A percentile compares a stretch with the other conserved stretches of the same genome.
Evolutionary conservation across 1,139 yeast species (phyloP).

Genomic region (Schizosaccharomyces versatilis): DNA sequence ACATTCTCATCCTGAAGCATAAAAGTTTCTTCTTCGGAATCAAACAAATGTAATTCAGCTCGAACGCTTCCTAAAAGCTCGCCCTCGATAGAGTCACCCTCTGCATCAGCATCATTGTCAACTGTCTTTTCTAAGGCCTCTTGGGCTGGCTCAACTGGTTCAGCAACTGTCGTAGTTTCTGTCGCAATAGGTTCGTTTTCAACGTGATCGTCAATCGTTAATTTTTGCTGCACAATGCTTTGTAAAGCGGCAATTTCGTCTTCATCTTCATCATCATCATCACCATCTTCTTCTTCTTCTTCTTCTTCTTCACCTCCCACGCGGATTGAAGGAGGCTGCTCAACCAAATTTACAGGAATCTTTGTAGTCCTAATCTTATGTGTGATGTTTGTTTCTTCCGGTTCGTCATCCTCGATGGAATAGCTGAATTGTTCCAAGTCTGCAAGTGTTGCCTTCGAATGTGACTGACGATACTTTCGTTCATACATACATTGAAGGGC

Average conservation of each 20-base stretch:
- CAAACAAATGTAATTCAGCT: slow-evolving; percentile 35
- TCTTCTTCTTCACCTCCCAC: too few relatives aligned
- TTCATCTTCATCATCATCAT: slow-evolving; percentile 3
- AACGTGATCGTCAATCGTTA: too few relatives aligned
- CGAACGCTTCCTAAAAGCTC: slow-evolving; percentile 12
- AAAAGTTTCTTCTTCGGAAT: slow-evolving; percentile 32
- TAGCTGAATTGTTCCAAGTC: slow-evolving; percentile 34
- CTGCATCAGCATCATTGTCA: slow-evolving; percentile 5
- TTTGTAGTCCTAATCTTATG: background rate
- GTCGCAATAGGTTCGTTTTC: too few relatives aligned
- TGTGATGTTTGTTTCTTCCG: background rate
- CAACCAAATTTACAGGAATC: background rate
- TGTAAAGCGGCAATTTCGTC: slow-evolving; percentile 3
- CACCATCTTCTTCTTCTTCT: slow-evolving; percentile 6
- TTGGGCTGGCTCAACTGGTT: slow-evolving; percentile 4
- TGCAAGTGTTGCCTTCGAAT: slow-evolving; percentile 25
- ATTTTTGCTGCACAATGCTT: too few relatives aligned
- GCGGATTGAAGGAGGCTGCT: too few relatives aligned
- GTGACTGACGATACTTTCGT: slow-evolving; percentile 39
- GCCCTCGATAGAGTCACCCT: slow-evolving; percentile 7
- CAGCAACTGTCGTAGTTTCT: slow-evolving; percentile 6
- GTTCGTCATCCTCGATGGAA: background rate
- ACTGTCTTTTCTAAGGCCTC: slow-evolving; percentile 11
- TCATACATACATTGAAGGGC: slow-evolving; percentile 57
- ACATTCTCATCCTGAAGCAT: slow-evolving; percentile 23